Conservation (phyloP, 2,329 filamentous ascomycete genomes). For the Dactylellina cionopaga region DNA sequence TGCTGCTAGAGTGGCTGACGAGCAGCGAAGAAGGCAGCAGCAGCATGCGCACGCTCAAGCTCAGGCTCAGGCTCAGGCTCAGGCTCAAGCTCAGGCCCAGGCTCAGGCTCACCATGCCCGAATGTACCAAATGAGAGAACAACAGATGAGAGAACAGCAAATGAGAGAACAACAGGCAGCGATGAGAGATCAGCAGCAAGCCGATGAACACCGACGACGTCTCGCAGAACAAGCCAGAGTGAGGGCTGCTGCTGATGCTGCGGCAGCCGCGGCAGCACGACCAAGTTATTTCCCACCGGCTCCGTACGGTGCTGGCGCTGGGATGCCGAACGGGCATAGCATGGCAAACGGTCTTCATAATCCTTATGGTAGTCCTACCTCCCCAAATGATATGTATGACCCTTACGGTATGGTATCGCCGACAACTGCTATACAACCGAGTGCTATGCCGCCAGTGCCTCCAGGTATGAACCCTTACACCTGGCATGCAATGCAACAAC, state of each 20-base stretch:
- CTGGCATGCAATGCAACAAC: conserved; percentile 38
- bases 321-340: conserved; percentile 26
- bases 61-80: conserved; percentile 49
- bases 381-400: conserved; percentile 37
- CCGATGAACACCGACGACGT: conserved; percentile 46
- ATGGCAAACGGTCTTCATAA: conserved; percentile 40
- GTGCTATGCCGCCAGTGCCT: conserved; percentile 7
- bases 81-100: conserved; percentile 45
- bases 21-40: conserved; percentile 37
- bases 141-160: conserved; percentile 7
- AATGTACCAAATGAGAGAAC: conserved; percentile 23
- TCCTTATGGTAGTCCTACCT: conserved; percentile 36
- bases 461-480: conserved; percentile 37
- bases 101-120: conserved; percentile 33
- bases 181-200: conserved; percentile 45
- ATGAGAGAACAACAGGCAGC: conserved; percentile 53
- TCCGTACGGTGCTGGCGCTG: conserved; percentile 25
- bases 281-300: conserved; percentile 25
- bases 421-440: conserved; percentile 4
- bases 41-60: no score
- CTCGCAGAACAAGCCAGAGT: conserved; percentile 23
- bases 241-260: conserved; percentile 30
- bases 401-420: conserved; percentile 29
- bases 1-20: conserved; percentile 52
- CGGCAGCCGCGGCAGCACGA: conserved; percentile 17